Evolutionary conservation across 257 asterid species (phyloP), one percentile per base, ranked within the genome.

Genomic region (Solanum sitiens): DNA sequence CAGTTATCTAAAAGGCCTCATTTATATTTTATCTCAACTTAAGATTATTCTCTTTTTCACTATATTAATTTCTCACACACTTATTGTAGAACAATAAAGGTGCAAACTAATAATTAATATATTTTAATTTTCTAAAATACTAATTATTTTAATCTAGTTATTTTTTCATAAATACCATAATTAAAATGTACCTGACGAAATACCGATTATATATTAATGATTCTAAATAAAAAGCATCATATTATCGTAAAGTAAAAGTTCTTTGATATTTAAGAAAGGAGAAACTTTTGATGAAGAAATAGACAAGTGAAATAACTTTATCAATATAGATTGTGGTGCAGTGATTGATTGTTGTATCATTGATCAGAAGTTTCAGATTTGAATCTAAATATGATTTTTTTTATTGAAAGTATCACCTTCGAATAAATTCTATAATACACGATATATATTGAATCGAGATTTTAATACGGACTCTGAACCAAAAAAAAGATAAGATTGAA

Each of bases 261-360:
- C 4, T 25, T 25, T 5, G 20, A 37, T 7, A 76, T 25, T 42
- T 42, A 23, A 42, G 23, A 42, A 42, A 13, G 37, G 16, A n/a
- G 13, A 76, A 76, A 6, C 16, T n/a, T 5, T 76, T 76, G 61
- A 74, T 14, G 37, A 76, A 68, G 79, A 33, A 35, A 14, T 45
- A 79, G 42, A 45, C 67, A 45, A 79, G 67, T 16, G 67, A 79
- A 7, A 50, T 8, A 50, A 5, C 8, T 5, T 50, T 50, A 50
- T 50, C 3, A 0, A 50, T 50, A 50, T 5, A 8, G 1, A 8
- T 40, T 40, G 3, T 40, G 44, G 11, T 9, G 11, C 11, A 40
- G 4, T 9, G 1, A 27, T 40, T 0, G 0, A 37, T 0, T 40
- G 3, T 40, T 40, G 2, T 3, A 8, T 0, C 42, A 0, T 2